These are phyloP conservation scores for Solanum corneliomulleri DNA, from an alignment of 257 asterid genomes.

Conservation along the genomic window DNA sequence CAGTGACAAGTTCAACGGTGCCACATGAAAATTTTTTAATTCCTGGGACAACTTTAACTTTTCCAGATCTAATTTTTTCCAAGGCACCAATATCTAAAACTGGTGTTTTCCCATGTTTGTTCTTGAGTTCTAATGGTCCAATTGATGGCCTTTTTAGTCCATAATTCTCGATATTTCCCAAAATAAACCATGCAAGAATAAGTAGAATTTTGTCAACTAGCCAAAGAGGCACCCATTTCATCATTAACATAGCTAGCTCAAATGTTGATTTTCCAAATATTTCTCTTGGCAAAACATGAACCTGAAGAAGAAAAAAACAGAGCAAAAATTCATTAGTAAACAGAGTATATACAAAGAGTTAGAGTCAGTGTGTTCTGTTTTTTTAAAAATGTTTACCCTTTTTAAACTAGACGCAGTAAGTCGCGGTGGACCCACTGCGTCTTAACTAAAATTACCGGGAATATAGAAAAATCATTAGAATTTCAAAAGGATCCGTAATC, in stretches of 20 bases:
- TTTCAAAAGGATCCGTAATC: neutral
- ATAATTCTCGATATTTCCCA: constrained; percentile 52
- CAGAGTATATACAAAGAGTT: neutral
- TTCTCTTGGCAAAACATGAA: constrained; percentile 81
- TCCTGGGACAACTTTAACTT: constrained; percentile 50
- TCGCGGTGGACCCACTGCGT: neutral
- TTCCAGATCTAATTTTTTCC: constrained; percentile 45
- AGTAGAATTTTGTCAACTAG: constrained; percentile 65
- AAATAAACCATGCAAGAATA: constrained; percentile 54
- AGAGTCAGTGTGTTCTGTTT: neutral
- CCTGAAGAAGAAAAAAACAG: constrained; percentile 26
- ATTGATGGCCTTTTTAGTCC: constrained; percentile 52
- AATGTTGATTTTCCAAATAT: constrained; percentile 63
- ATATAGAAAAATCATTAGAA: neutral
- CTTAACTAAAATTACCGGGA: neutral
- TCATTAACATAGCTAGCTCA: constrained; percentile 52
- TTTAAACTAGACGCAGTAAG: neutral
- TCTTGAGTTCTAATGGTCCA: constrained; percentile 71
- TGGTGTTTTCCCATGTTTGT: constrained; percentile 65
- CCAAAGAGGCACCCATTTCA: constrained; percentile 77
- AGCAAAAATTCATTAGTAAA: neutral
- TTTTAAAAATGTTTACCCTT: neutral
- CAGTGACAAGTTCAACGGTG: constrained; percentile 39
- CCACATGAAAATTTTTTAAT: constrained; percentile 40
- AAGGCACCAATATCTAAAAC: constrained; percentile 77